These are phyloP conservation scores for Eucalyptus grandis DNA, from an alignment of 345 rosid species.

Conservation along the genomic window DNA sequence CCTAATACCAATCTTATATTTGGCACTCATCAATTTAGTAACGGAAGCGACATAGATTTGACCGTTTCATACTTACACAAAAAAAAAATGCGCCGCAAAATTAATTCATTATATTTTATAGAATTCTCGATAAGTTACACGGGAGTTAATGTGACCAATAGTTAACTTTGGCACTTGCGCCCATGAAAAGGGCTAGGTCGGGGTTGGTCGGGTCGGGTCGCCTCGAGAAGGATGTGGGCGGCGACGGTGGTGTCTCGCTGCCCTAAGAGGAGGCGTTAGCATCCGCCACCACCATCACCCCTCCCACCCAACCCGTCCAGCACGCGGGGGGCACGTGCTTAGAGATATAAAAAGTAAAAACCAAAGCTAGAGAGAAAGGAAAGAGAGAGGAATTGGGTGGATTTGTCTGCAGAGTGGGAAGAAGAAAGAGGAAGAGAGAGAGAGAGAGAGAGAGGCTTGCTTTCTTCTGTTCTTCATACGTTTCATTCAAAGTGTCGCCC, in stretches of 20 bases:
- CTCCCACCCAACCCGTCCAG: background rate
- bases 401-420: background rate
- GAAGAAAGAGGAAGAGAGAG: background rate
- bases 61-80: background rate
- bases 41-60: background rate
- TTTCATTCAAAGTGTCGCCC: background rate
- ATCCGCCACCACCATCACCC: background rate
- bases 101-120: rapidly evolving
- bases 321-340: background rate
- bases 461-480: background rate
- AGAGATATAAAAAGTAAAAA: background rate
- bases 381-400: background rate
- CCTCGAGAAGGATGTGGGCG: background rate
- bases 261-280: too few species aligned
- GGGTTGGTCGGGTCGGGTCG: background rate
- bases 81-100: rapidly evolving
- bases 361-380: background rate
- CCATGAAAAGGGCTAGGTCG: background rate
- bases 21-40: too few species aligned
- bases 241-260: too few species aligned
- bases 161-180: rapidly evolving
- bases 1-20: rapidly evolving
- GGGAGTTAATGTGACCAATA: background rate
- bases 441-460: background rate
- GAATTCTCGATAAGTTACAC: rapidly evolving